These are phyloP conservation scores for Solanum commersonii DNA, from an alignment of 257 asterid genomes.

Conservation along the genomic window DNA sequence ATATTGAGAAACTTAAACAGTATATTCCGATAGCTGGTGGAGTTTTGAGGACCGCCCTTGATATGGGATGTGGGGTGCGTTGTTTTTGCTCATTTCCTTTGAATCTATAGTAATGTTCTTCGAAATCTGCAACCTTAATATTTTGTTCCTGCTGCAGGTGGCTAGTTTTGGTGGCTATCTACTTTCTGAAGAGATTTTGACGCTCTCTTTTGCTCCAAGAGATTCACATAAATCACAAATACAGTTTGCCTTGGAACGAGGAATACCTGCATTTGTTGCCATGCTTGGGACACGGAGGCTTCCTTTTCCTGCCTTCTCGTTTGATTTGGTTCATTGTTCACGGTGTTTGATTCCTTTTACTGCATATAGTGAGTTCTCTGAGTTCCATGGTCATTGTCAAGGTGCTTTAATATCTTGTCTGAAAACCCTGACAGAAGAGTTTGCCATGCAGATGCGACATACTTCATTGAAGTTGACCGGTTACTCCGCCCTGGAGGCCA, in stretches of 20 bases:
- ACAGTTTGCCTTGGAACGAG: conserved; percentile 97
- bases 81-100: neutral
- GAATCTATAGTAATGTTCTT: neutral
- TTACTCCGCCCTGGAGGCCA: conserved; percentile 97
- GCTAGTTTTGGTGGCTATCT: conserved; percentile 98
- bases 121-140: neutral
- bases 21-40: conserved; percentile 87
- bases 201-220: conserved; percentile 95
- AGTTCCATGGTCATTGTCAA: neutral
- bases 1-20: conserved; percentile 90
- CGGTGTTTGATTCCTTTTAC: conserved; percentile 95
- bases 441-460: conserved; percentile 72
- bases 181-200: conserved; percentile 64
- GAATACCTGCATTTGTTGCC: conserved; percentile 92
- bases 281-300: conserved; percentile 97
- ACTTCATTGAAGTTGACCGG: conserved; percentile 94
- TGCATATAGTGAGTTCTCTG: conserved; percentile 67
- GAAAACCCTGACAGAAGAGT: conserved; percentile 9
- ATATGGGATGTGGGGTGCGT: conserved; percentile 97
- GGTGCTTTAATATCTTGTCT: neutral
- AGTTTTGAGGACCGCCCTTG: conserved; percentile 87
- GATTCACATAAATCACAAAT: conserved; percentile 95
- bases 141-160: conserved; percentile 44
- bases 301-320: conserved; percentile 83
- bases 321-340: conserved; percentile 94